Evolutionary conservation across 352 stramenopile species (phyloP), one percentile per base, ranked within the genome.

Genomic region (Bremia lactucae): DNA sequence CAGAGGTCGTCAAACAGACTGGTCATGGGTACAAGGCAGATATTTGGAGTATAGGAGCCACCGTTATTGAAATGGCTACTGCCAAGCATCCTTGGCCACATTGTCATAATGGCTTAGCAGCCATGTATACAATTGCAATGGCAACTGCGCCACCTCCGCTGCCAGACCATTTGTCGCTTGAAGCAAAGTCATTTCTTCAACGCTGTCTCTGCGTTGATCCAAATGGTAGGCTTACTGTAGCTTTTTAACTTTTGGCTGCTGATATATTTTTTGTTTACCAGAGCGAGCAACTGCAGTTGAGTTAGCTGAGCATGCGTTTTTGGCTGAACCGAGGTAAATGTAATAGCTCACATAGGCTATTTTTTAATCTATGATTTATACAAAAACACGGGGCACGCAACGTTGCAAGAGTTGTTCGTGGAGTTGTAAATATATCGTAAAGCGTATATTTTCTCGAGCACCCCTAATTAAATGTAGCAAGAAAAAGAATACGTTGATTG

Each of bases 11-110:
- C 4, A 81, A 79, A 29, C 77, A 90, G 67, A 81, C 55, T 35
- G 68, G 76, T 9, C 72, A 86, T 41, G 71, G 66, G 13, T 83
- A 75, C 48, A 86, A 86, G 36, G 76, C 72, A 6, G 76, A 88
- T 39, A 80, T 88, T 47, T 88, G 76, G 76, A 86, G 72, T 53
- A 83, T 88, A 34, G 76, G 76, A 3, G 76, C 72, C 11, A 88
- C 76, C 0, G 72, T 85, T 9, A 74, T 88, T 43, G 76, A 88
- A 40, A 88, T 88, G 76, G 76, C 76, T 16, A 86, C 76, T n/a
- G 72, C 62, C 14, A 68, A 67, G 14, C 72, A 87, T 31, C 74
- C 74, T 13, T 87, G 74, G 74, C 74, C 74, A 11, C 31, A 61
- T 0, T 72, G 64, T 37, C 72, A 68, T 43, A 87, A 81, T 19